phyloP scores from a whole-genome alignment of 805 yeast genomes.

The Teunomyces stri region DNA sequence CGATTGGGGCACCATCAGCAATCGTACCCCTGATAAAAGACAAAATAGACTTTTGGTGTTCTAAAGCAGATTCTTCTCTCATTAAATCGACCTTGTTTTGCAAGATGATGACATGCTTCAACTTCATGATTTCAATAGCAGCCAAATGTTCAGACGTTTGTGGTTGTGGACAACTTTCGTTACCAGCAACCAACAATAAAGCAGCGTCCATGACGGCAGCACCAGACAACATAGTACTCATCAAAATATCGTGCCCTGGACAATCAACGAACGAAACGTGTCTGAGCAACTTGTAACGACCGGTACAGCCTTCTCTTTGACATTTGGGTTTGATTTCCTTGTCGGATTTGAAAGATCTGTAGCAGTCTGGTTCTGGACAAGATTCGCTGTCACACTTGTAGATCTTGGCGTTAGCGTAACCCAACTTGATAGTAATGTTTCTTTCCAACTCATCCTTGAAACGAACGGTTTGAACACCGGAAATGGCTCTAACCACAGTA shows the following conservation, averaged over 20 bases:
- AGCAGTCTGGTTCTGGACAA: slow-evolving; percentile 93
- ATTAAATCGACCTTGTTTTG: slow-evolving; percentile 98
- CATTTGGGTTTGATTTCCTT: slow-evolving; percentile 94
- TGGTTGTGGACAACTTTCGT: slow-evolving; percentile 99
- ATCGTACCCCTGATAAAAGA: slow-evolving; percentile 95
- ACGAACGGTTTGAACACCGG: slow-evolving; percentile 98
- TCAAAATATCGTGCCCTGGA: slow-evolving; percentile 99
- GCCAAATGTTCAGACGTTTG: slow-evolving; percentile 99
- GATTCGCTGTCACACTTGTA: slow-evolving; percentile 84
- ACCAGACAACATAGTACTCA: slow-evolving; percentile 99
- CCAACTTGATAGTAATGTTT: slow-evolving; percentile 96
- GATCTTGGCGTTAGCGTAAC: slow-evolving; percentile 98
- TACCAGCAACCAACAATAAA: slow-evolving; percentile 90
- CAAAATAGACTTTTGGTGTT: slow-evolving; percentile 89
- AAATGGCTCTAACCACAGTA: slow-evolving; percentile 91
- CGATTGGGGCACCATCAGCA: slow-evolving; percentile 98
- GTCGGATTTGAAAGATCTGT: slow-evolving; percentile 90
- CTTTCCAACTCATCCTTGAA: slow-evolving; percentile 99
- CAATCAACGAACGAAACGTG: slow-evolving; percentile 99
- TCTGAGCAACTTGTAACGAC: slow-evolving; percentile 86
- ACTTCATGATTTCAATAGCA: slow-evolving; percentile 98
- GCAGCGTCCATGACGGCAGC: slow-evolving; percentile 99
- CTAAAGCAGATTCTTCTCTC: slow-evolving; percentile 95
- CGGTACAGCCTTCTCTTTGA: slow-evolving; percentile 81
- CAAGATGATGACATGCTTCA: slow-evolving; percentile 91